Evolutionary conservation across 441 rosid species (phyloP).

Genomic region (Adansonia grandidieri): DNA sequence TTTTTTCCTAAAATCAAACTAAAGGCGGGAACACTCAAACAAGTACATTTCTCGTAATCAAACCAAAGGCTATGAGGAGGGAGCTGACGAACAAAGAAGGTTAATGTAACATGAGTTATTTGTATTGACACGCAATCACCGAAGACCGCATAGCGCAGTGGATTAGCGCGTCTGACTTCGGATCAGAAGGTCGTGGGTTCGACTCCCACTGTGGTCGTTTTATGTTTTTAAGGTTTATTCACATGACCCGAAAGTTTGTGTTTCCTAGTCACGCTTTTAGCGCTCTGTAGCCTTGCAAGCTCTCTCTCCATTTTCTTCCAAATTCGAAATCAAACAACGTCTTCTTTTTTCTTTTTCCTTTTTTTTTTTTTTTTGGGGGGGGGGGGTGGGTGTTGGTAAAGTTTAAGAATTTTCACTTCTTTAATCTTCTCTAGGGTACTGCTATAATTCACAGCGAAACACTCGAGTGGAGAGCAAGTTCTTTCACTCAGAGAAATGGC

Average conservation of each 20-base stretch:
- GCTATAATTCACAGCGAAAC: background rate
- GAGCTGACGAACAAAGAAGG: too few relatives aligned
- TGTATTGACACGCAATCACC: too few relatives aligned
- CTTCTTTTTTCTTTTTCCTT: background rate
- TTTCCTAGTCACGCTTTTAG: too few relatives aligned
- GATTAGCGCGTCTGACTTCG: slow-evolving; percentile 99
- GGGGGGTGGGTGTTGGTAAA: too few relatives aligned
- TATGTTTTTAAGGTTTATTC: too few relatives aligned
- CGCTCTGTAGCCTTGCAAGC: background rate
- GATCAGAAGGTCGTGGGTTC: slow-evolving; percentile 99
- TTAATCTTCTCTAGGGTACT: background rate
- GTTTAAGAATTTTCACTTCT: background rate
- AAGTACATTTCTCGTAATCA: too few relatives aligned
- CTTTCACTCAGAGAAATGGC: slow-evolving; percentile 36
- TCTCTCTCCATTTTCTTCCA: background rate
- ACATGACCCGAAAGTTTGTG: too few relatives aligned
- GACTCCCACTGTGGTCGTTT: slow-evolving; percentile 96
- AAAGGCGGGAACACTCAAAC: too few relatives aligned
- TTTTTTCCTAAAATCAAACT: too few relatives aligned
- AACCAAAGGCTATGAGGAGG: too few relatives aligned
- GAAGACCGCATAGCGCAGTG: slow-evolving; percentile 99
- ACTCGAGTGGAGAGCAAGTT: background rate
- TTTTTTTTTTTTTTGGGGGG: too few relatives aligned
- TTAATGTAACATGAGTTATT: too few relatives aligned
- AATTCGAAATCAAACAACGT: background rate